These are phyloP conservation scores for Lactarius trivialis DNA, from an alignment of 768 basidiomycete genomes.

Conservation along the genomic window DNA sequence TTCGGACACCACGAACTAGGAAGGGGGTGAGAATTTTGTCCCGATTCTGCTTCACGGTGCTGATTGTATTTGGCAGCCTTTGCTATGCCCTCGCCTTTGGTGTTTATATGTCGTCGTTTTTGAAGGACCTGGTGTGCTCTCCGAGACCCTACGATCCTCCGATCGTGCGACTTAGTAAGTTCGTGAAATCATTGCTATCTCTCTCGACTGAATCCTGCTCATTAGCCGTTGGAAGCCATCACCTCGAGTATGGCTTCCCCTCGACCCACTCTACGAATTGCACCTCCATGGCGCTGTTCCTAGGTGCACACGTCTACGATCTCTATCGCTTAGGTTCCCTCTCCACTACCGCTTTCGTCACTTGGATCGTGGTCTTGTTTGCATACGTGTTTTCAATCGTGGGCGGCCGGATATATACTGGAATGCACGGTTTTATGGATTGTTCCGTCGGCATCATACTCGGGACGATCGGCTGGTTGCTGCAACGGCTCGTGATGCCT, in stretches of 20 bases:
- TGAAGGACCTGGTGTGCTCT: slow-evolving; percentile 86
- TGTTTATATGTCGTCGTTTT: slow-evolving; percentile 79
- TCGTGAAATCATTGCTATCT: neutral
- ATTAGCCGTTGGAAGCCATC: slow-evolving; percentile 68
- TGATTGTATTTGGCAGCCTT: slow-evolving; percentile 39
- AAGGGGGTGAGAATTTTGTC: slow-evolving; percentile 49
- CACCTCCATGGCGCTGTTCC: slow-evolving; percentile 81
- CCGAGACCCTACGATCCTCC: slow-evolving; percentile 90
- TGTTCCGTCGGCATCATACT: slow-evolving; percentile 56
- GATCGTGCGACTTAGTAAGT: slow-evolving; percentile 79
- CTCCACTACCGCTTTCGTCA: slow-evolving; percentile 40
- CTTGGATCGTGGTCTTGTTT: slow-evolving; percentile 37
- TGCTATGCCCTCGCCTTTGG: slow-evolving; percentile 67
- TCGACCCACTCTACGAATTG: slow-evolving; percentile 93
- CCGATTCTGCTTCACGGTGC: neutral
- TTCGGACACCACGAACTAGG: slow-evolving; percentile 73
- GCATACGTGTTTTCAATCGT: slow-evolving; percentile 68
- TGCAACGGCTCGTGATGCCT: slow-evolving; percentile 33
- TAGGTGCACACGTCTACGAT: slow-evolving; percentile 53
- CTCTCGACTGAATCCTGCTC: neutral
- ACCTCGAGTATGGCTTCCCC: slow-evolving; percentile 92
- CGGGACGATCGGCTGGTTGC: slow-evolving; percentile 59
- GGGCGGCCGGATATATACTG: slow-evolving; percentile 76
- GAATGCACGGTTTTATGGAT: slow-evolving; percentile 84
- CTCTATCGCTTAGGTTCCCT: slow-evolving; percentile 39